Base-by-base conservation (phyloP, 345 rosid species). In the Cochlearia excelsa region DNA sequence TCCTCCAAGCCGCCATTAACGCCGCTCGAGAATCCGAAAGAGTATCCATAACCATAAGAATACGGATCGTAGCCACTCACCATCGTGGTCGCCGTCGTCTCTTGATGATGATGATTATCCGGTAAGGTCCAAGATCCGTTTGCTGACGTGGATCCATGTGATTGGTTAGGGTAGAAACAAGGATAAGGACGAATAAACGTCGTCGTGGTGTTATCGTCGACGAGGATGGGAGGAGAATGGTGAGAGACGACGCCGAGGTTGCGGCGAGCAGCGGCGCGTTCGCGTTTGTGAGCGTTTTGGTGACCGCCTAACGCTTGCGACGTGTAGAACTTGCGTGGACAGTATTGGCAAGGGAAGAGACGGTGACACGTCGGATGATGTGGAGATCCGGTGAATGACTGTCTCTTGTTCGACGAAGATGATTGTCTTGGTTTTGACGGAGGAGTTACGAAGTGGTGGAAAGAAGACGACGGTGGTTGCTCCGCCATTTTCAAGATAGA, bases 221-320 rank as follows among this genome's bases (percentile, higher is more conserved):
- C 64, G 51, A 72, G 58, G 57, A 41, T 11, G 43, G 75, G 46
- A 2, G 50, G 9, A 51, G 76, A 52, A 16, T 16, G 23, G 23
- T 54, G 48, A 5, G 69, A 11, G 26, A 49, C n/a, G 11, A 66
- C 51, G 43, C 67, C 55, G 61, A 68, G 57, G 76, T 77, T 80
- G 30, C 87, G 72, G 7, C 91, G 84, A 57, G 85, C 80, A 2
- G 96, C 95, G 10, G 98, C 98, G 64, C 98, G 74, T 77, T 91
- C 98, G 6, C 96, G 82, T 74, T 86, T 88, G 85, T 91, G 98
- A 5, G 96, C 98, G 75, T 88, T 91, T 31, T 91, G 98, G 78
- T 91, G 98, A 67, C 98, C 96, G 6, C 98, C 98, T 27, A 91
- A 92, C 46, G 98, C 98, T 73, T 91, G 98, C 9, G 96, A 88